Base-by-base conservation (phyloP, 208 protist species). In the Leptomonas pyrrhocoris region DNA sequence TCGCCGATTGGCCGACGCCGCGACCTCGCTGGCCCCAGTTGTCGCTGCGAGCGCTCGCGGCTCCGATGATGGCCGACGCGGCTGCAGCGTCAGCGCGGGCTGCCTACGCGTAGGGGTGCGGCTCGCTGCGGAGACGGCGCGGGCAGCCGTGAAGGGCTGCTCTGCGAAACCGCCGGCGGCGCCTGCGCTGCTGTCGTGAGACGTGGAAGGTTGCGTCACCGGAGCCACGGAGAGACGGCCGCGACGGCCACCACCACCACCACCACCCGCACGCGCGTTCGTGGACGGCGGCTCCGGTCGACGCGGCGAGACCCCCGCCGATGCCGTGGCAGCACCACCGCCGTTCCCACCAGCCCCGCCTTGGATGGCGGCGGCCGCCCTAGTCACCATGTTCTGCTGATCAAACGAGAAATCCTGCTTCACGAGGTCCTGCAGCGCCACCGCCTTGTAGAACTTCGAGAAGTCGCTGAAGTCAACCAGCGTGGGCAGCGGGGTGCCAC, bases 401-500 rank as follows among this genome's bases (percentile, higher is more conserved):
- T 74, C 71, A 56, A 79, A 77, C 49, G 51, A 54, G 48, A 27
- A 48, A 61, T 83, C 78, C 42, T 83, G 71, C 69, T 71, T 77
- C 54, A 65, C 54, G 50, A 86, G 49, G 48, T 88, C 83, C 54
- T 74, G 70, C 71, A 83, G 51, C 21, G 85, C 85, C 30, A 91
- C 67, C 13, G 68, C 63, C 65, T 83, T 85, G 72, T 83, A 86
- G 61, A 92, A 89, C 73, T 80, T 89, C 16, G 71, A 74, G 53
- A 92, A 89, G 68, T 89, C 86, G 63, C 81, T 86, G 71, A 92
- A 92, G 68, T 92, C 83, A 0, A 92, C 78, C 23, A 89, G 42
- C 45, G 65, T 67, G 11, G 86, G 84, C 43, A 80, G 62, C 46
- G 30, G 23, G 2, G 40, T 45, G 38, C 49, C 59, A 40, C 25